Evolutionary conservation across 192 early-diverging fungal species (phyloP), one percentile per base, ranked within the genome.

Genomic region (Lobosporangium transversale): DNA sequence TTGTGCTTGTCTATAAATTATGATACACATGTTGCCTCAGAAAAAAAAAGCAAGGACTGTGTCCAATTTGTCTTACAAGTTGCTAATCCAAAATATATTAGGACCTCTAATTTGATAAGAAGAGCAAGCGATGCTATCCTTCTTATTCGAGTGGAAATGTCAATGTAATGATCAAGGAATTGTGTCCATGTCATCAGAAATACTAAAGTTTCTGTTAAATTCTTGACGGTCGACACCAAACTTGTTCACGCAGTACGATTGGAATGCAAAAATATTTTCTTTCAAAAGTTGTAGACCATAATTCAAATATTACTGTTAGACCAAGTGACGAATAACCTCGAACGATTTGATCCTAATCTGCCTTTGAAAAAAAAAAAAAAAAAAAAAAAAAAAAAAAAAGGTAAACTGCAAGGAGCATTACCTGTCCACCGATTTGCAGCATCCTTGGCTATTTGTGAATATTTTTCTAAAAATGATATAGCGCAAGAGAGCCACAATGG

Each of bases 351-450:
- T n/a, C n/a, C n/a, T n/a, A n/a, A n/a, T n/a, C n/a, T n/a, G n/a
- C n/a, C n/a, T n/a, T n/a, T n/a, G n/a, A n/a, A n/a, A n/a, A n/a
- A n/a, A n/a, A n/a, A n/a, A n/a, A n/a, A n/a, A n/a, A n/a, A n/a
- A n/a, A n/a, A n/a, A n/a, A n/a, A n/a, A n/a, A n/a, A n/a, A n/a
- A n/a, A n/a, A n/a, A n/a, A n/a, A n/a, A n/a, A n/a, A n/a, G n/a
- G n/a, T n/a, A n/a, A n/a, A n/a, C n/a, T n/a, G n/a, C n/a, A n/a
- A n/a, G n/a, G n/a, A n/a, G n/a, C n/a, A n/a, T n/a, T 83, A 90
- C 89, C 90, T 80, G 94, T 95, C 94, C 94, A 95, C 12, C 92
- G 84, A 71, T 95, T 95, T 10, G 89, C 92, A 4, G 91, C 90
- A 30, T 89, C 90, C 33, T 87, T 87, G 14, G 93, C 91, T 5